Conservation (phyloP, 1,139 yeast genomes). For the Meyerozyma carpophila region DNA sequence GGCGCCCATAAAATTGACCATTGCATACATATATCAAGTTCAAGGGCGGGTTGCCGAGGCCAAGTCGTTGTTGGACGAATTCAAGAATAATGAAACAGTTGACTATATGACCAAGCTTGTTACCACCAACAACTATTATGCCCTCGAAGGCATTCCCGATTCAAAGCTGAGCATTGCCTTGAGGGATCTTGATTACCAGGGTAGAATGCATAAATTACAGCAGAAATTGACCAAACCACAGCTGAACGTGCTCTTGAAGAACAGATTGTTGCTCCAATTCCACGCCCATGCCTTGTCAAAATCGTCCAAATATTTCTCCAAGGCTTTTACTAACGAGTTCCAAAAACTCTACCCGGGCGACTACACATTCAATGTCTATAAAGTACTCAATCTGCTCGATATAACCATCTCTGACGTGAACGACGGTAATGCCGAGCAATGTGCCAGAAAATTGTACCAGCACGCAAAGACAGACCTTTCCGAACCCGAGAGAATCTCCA, state of each 20-base stretch:
- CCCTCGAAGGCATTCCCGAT: constrained; percentile 12
- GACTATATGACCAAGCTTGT: constrained; percentile 30
- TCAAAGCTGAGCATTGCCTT: constrained; percentile 33
- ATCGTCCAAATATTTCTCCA: constrained; percentile 20
- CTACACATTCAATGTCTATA: constrained; percentile 26
- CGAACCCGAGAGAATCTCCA: constrained; percentile 22
- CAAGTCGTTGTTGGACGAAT: constrained; percentile 24
- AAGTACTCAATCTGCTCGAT: constrained; percentile 23
- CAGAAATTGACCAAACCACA: constrained; percentile 43
- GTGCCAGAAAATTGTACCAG: constrained; percentile 23
- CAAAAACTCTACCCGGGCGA: constrained; percentile 20
- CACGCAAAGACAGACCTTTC: constrained; percentile 10
- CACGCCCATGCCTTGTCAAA: constrained; percentile 31
- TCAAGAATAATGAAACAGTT: constrained; percentile 17
- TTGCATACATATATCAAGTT: constrained; percentile 57
- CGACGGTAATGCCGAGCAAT: constrained; percentile 10
- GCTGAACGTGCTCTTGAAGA: constrained; percentile 34
- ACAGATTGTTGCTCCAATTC: constrained; percentile 38
- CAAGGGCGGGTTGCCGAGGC: constrained; percentile 43
- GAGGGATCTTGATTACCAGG: constrained; percentile 40
- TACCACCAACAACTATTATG: constrained; percentile 28
- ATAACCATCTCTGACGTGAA: constrained; percentile 25
- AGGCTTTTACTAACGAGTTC: constrained; percentile 16
- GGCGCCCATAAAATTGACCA: constrained; percentile 63
- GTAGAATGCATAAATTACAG: constrained; percentile 25